phyloP scores from a whole-genome alignment of 129 eudicot genomes.

The Dittrichia graveolens region DNA sequence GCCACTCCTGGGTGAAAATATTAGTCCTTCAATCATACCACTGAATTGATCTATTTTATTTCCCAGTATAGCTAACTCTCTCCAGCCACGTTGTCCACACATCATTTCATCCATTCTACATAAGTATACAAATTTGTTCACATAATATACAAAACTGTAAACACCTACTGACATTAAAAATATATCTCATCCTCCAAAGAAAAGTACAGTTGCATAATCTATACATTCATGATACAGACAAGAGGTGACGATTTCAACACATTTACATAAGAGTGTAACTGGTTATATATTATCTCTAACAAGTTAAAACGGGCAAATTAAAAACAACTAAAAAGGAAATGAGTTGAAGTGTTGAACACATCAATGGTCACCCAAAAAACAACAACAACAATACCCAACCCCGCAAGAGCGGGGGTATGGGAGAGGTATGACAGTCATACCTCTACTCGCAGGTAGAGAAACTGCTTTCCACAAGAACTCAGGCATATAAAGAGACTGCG shows the following conservation, averaged over 20 bases:
- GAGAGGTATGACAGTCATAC: too few relatives aligned
- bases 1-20: conserved; percentile 51
- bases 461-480: too few relatives aligned
- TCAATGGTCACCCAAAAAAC: neutral
- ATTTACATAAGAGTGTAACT: neutral
- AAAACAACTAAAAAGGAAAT: neutral
- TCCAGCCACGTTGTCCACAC: conserved; percentile 71
- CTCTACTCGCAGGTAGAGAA: too few relatives aligned
- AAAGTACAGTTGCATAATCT: neutral
- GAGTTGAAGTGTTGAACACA: neutral
- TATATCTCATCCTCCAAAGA: neutral
- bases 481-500: too few relatives aligned
- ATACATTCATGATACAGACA: neutral
- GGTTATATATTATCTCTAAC: neutral
- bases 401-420: too few relatives aligned
- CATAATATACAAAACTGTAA: conserved; percentile 13
- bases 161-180: conserved; percentile 11
- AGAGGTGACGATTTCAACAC: neutral
- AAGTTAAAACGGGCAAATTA: neutral
- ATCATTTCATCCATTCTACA: conserved; percentile 97
- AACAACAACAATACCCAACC: too few relatives aligned
- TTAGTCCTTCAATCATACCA: conserved; percentile 54
- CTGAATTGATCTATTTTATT: conserved; percentile 54
- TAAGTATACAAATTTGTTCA: conserved; percentile 15
- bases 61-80: conserved; percentile 61